Evolutionary conservation across 2,329 filamentous ascomycete genomes (phyloP), one percentile per base, ranked within the genome.

Genomic region (Penicillium sp.): DNA sequence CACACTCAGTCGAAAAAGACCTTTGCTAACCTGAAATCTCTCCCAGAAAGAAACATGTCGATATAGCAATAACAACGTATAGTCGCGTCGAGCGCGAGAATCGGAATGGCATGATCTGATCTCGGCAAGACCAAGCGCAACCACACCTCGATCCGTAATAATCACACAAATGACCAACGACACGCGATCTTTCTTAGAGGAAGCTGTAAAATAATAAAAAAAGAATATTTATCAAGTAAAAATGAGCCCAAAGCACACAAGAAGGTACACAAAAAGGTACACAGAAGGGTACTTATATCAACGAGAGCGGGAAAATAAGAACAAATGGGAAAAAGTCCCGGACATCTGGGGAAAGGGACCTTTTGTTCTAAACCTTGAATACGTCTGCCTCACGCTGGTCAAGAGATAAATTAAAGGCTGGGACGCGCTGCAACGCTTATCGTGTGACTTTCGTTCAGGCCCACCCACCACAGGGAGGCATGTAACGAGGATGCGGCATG

Each of bases 51-150:
- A 72, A 72, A 22, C 60, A 65, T 4, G 65, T 67, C 15, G 69
- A 67, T 29, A 72, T 71, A 1, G 51, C 61, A 52, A 72, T 71
- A 1, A 71, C 69, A 7, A 61, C 62, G 8, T 42, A 59, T 49
- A 72, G 55, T 27, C 70, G 67, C 56, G 64, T 67, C 8, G 68
- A 66, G 43, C 67, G 70, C 47, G 69, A 68, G 26, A 72, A 55
- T 14, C 46, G 57, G 26, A 67, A 44, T 15, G 50, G 54, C 68
- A 71, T 71, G 26, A n/a, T 58, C 37, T 22, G 37, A 22, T 12
- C 9, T 4, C 18, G 12, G 37, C 4, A 22, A 22, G 11, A 40
- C 11, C 7, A 22, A 40, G 37, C 37, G 18, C 37, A 20, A 40
- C 9, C 5, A 11, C 18, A 14, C 18, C 8, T 40, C 18, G 12